Evolutionary conservation across 202 grass and related monocot genomes (phyloP).

Genomic region (Saccharum hybrid): DNA sequence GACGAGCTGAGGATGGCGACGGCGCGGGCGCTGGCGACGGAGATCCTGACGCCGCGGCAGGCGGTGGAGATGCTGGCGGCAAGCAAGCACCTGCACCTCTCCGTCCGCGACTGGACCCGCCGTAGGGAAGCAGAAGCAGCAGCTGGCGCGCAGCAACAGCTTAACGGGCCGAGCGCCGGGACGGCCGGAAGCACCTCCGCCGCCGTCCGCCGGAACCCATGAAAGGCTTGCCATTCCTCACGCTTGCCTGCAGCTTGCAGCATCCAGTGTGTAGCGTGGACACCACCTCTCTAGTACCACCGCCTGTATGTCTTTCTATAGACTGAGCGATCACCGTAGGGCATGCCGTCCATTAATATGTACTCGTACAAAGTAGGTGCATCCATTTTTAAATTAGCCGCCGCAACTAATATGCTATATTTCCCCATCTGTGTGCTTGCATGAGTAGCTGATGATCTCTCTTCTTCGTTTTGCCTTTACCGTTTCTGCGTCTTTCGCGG

Average conservation of each 20-base stretch:
- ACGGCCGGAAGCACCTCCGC: not conserved
- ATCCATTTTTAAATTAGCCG: not conserved
- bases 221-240: slow-evolving; percentile 33
- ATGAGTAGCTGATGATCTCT: not conserved
- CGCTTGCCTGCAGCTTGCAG: not conserved
- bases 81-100: slow-evolving; percentile 72
- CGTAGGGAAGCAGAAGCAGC: not conserved
- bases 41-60: slow-evolving; percentile 65
- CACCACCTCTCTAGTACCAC: not conserved
- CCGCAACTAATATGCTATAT: not conserved
- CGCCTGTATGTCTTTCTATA: not conserved
- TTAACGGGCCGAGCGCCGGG: not conserved
- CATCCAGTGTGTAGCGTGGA: not conserved
- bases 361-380: slow-evolving; percentile 8
- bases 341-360: not conserved
- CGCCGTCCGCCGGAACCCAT: not conserved
- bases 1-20: slow-evolving; percentile 62
- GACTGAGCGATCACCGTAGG: not conserved
- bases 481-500: not conserved
- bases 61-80: slow-evolving; percentile 68
- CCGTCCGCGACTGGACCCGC: slow-evolving; percentile 51
- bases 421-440: not conserved
- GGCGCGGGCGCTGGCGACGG: slow-evolving; percentile 38
- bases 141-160: slow-evolving; percentile 4
- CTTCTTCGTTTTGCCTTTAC: slow-evolving; percentile 5